Percentiles rank a stretch among this genome's conserved stretches.
These are phyloP conservation scores for Phtheirospermum japonicum DNA, from an alignment of 257 asterid species.

Conservation along the genomic window DNA sequence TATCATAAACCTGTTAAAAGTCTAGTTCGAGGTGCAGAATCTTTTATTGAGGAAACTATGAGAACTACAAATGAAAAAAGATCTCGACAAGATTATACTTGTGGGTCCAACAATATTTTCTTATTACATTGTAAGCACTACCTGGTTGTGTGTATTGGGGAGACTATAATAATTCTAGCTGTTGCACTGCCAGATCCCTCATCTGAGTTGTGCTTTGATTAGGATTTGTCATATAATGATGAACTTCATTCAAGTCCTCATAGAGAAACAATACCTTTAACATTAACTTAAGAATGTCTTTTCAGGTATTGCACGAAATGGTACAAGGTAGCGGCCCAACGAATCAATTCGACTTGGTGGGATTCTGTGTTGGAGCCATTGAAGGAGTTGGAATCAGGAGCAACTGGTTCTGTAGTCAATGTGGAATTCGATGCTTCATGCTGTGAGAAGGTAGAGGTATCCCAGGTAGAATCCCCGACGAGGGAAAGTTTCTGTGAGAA, in stretches of 20 bases:
- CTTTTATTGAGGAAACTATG: background rate
- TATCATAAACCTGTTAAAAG: constrained; percentile 1
- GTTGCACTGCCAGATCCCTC: no score
- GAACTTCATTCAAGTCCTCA: constrained; percentile 15
- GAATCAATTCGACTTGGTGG: constrained; percentile 85
- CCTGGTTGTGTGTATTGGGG: background rate
- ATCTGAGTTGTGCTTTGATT: no score
- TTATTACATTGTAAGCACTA: constrained; percentile 3
- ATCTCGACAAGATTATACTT: background rate
- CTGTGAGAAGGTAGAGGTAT: no score
- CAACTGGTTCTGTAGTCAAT: constrained; percentile 47
- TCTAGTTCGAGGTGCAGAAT: no score
- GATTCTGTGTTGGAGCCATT: constrained; percentile 69
- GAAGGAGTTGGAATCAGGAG: constrained; percentile 74
- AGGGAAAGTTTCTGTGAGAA: no score
- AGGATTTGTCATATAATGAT: no score
- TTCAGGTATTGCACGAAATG: constrained; percentile 86
- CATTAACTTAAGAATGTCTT: constrained; percentile 21
- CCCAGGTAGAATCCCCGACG: no score
- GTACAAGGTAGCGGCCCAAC: constrained; percentile 78
- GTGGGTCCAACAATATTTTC: background rate
- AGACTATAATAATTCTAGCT: background rate
- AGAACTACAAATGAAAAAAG: background rate
- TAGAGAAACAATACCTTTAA: background rate
- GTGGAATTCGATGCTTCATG: constrained; percentile 40